phyloP scores from a whole-genome alignment of 2,329 filamentous ascomycete species.

The Rasamsonia emersonii region DNA sequence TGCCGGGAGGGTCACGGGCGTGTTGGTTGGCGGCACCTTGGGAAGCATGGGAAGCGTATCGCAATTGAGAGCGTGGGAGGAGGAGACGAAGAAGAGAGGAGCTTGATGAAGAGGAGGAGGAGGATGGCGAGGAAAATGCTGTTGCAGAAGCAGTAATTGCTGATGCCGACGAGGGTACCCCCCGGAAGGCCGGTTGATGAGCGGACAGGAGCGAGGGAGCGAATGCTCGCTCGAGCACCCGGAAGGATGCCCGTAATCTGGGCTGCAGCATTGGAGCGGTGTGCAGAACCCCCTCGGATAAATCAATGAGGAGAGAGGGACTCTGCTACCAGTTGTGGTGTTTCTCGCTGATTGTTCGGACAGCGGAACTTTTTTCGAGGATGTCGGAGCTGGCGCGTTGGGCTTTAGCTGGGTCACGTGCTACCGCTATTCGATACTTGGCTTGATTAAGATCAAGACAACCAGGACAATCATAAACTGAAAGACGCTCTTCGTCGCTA shows the following conservation, averaged over 20 bases:
- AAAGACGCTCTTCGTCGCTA: neutral
- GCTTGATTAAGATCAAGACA: conserved; percentile 16
- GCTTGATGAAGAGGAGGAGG: conserved; percentile 12
- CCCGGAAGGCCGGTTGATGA: conserved; percentile 17
- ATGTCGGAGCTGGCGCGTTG: conserved; percentile 5
- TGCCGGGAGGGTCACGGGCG: conserved; percentile 62
- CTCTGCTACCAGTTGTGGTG: conserved; percentile 1
- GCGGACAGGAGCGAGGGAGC: conserved; percentile 21
- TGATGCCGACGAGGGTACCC: conserved; percentile 1
- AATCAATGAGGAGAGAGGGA: too few species aligned
- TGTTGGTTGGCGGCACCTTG: conserved; percentile 59
- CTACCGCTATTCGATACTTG: conserved; percentile 15
- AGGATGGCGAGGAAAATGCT: conserved; percentile 17
- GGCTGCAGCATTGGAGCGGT: conserved; percentile 36
- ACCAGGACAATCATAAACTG: neutral
- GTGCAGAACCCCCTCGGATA: too few species aligned
- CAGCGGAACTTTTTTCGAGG: conserved; percentile 14
- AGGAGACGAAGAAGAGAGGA: conserved; percentile 23
- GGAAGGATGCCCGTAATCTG: conserved; percentile 29
- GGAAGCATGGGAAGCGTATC: conserved; percentile 56
- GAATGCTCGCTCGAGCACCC: conserved; percentile 30
- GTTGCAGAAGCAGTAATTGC: conserved; percentile 16
- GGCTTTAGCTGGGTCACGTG: conserved; percentile 9
- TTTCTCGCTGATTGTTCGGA: conserved; percentile 1
- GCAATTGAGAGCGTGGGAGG: conserved; percentile 39